phyloP scores from a whole-genome alignment of 2,329 filamentous ascomycete genomes.

The Cladorrhinum sp. region DNA sequence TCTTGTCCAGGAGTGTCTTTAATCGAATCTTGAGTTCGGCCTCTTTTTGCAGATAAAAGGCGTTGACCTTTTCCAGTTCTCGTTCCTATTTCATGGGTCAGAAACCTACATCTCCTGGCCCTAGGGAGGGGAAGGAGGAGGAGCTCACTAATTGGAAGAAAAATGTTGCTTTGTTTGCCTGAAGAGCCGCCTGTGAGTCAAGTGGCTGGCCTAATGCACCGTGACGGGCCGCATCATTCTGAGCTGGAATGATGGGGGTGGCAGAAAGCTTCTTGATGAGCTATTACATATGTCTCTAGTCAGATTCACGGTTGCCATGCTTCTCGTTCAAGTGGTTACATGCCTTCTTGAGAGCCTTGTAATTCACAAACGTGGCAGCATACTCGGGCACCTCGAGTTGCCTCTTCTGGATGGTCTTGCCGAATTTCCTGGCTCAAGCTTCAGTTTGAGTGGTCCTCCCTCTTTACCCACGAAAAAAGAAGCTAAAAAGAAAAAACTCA shows the following conservation, averaged over 20 bases:
- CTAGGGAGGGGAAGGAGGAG: neutral
- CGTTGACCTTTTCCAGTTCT: constrained; percentile 97
- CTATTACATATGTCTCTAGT: constrained; percentile 49
- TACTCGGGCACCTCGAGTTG: constrained; percentile 99
- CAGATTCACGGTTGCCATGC: constrained; percentile 21
- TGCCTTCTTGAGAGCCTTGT: constrained; percentile 99
- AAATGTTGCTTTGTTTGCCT: constrained; percentile 97
- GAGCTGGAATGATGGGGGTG: constrained; percentile 77
- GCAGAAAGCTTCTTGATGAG: constrained; percentile 98
- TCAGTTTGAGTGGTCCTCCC: neutral
- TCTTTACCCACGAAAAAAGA: neutral
- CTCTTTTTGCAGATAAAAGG: constrained; percentile 96
- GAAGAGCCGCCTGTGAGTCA: constrained; percentile 84
- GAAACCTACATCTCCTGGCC: constrained; percentile 29
- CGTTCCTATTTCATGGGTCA: constrained; percentile 67
- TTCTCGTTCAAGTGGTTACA: constrained; percentile 22
- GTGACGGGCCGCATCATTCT: constrained; percentile 57
- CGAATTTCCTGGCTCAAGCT: constrained; percentile 78
- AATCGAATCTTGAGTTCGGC: constrained; percentile 95
- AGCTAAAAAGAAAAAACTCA: neutral
- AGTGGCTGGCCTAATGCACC: constrained; percentile 39
- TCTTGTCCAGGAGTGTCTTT: constrained; percentile 91
- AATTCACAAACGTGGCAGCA: constrained; percentile 98
- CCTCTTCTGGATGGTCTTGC: constrained; percentile 98
- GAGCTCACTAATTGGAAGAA: constrained; percentile 87